Evolutionary conservation across 2,329 filamentous ascomycete genomes (phyloP), one percentile per base, ranked within the genome.

Genomic region (Sporothrix phasma): DNA sequence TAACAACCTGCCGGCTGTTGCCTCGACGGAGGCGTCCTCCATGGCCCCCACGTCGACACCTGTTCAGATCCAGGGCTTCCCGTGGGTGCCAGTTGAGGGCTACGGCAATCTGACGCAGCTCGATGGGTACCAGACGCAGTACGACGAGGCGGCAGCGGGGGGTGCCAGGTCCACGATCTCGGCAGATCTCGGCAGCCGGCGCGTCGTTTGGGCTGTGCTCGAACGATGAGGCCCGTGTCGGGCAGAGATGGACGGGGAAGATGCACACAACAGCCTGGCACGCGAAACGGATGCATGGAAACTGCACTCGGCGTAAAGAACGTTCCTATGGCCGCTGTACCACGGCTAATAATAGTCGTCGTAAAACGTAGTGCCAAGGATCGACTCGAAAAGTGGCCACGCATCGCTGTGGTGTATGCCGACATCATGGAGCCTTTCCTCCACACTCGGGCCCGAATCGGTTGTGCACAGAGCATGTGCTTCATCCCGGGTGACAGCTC

Each of bases 71-170:
- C 61, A 64, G 47, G 66, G 66, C 41, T 68, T 62, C 51, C 60
- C 64, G 63, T 68, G 67, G 67, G 58, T 67, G 19, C 61, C 56
- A 5, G 61, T 65, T 3, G 31, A 22, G 5, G 66, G 58, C 15
- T 46, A 61, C 46, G 2, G 56, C 2, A 58, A 37, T 19, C 2
- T 68, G 11, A 64, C 63, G 5, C 64, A 68, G 66, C 64, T 68
- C 53, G 66, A 64, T 37, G 67, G 67, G 67, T 66, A 68, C 61
- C 67, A 68, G 66, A 66, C 67, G 26, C 66, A 65, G 58, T 68
- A 62, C 58, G 67, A 67, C 10, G 19, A 59, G 17, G 67, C 64
- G 2, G 63, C 66, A 3, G 47, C 31, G 17, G 37, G 8, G 10
- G 63, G 60, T 1, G 56, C n/a, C 3, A 5, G 13, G 7, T 22